A percentile compares a stretch with the other conserved stretches of the same genome.
Conservation (phyloP, 2,329 filamentous ascomycete genomes). For the Penicillium brevicompactum region DNA sequence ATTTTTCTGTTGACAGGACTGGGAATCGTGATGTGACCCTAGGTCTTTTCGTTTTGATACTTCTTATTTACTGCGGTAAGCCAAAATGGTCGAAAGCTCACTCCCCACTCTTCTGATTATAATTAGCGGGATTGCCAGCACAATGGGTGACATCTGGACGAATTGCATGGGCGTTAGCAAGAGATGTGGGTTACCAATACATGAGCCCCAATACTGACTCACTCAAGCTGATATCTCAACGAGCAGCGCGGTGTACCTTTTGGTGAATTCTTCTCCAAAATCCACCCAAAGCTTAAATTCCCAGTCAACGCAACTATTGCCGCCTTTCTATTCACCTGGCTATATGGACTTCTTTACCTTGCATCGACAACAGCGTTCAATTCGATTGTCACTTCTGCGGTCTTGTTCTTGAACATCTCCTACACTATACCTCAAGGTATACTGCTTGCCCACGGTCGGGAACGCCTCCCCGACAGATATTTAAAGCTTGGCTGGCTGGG, state of each 20-base stretch:
- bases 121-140: background rate
- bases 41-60: background rate
- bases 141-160: background rate
- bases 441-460: slow-evolving; percentile 42
- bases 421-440: slow-evolving; percentile 49
- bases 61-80: background rate
- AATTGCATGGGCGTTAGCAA: background rate
- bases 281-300: slow-evolving; percentile 10
- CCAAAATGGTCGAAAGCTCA: too few species aligned
- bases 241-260: slow-evolving; percentile 10
- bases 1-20: slow-evolving; percentile 12
- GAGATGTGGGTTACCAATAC: slow-evolving; percentile 17
- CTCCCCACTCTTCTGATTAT: background rate
- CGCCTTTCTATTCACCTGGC: slow-evolving; percentile 46
- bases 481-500: background rate
- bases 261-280: slow-evolving; percentile 17
- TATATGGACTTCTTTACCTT: slow-evolving; percentile 40
- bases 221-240: background rate
- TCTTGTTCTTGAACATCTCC: slow-evolving; percentile 40
- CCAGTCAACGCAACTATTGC: slow-evolving; percentile 48
- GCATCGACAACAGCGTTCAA: slow-evolving; percentile 45
- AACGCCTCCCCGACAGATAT: background rate
- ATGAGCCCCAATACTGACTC: background rate
- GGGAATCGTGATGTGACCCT: background rate
- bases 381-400: slow-evolving; percentile 41